Percentiles rank a stretch among this genome's conserved stretches.
Conservation (phyloP, 257 asterid species). For the Nicotiana benthamiana region DNA sequence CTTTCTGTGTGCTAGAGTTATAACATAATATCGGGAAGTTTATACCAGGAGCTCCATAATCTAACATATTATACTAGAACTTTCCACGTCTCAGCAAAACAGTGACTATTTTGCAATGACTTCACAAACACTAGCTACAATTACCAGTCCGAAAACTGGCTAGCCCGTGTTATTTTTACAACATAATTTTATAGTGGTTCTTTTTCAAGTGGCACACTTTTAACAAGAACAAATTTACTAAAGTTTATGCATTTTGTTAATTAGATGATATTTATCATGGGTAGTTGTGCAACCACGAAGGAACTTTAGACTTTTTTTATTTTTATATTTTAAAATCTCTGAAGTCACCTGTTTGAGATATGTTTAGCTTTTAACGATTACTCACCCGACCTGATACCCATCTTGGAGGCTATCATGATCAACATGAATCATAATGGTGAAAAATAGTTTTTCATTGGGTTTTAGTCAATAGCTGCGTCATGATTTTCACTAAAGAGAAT, state of each 20-base stretch:
- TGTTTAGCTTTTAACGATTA: not conserved
- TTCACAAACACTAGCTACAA: too few relatives aligned
- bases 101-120: too few relatives aligned
- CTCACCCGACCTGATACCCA: not conserved
- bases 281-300: not conserved
- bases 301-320: not conserved
- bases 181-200: not conserved
- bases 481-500: too few relatives aligned
- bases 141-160: too few relatives aligned
- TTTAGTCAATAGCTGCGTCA: too few relatives aligned
- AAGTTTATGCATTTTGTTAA: not conserved
- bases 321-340: not conserved
- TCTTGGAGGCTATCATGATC: not conserved
- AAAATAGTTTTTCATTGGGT: not conserved
- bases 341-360: not conserved
- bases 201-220: not conserved
- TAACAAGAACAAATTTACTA: not conserved
- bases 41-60: too few relatives aligned
- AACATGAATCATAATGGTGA: not conserved
- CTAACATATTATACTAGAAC: too few relatives aligned
- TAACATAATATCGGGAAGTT: too few relatives aligned
- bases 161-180: too few relatives aligned
- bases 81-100: too few relatives aligned
- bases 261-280: not conserved
- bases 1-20: too few relatives aligned